phyloP scores from a whole-genome alignment of 2,329 filamentous ascomycete species.

The Claviceps sp. region DNA sequence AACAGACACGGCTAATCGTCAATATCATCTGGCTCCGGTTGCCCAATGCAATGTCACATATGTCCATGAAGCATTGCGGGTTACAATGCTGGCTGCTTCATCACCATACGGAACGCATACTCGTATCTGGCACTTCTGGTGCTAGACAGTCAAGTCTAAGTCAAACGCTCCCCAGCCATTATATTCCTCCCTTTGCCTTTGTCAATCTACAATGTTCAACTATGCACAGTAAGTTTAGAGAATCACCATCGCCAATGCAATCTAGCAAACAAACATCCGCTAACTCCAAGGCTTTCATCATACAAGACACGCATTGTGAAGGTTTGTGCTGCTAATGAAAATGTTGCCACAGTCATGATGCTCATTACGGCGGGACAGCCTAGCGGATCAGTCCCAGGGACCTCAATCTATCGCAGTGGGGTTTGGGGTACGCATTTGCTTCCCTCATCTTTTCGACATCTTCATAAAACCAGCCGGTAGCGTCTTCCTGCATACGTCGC shows the following conservation, averaged over 20 bases:
- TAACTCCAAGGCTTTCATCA: constrained; percentile 1
- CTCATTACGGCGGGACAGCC: background rate
- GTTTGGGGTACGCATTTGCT: constrained; percentile 42
- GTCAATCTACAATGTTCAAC: background rate
- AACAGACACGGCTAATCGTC: background rate
- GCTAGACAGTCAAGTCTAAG: background rate
- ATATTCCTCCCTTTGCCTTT: background rate
- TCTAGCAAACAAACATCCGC: constrained; percentile 1
- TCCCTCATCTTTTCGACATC: constrained; percentile 67
- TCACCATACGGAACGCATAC: background rate
- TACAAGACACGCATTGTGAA: background rate
- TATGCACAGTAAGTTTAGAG: background rate
- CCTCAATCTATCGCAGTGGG: constrained; percentile 38
- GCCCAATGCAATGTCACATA: background rate
- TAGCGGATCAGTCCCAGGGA: constrained; percentile 22
- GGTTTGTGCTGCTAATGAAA: background rate
- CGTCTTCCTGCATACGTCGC: constrained; percentile 58
- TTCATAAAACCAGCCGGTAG: constrained; percentile 76
- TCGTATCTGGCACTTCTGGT: background rate
- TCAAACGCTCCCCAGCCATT: background rate
- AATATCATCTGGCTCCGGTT: background rate
- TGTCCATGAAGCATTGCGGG: background rate
- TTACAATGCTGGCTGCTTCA: background rate
- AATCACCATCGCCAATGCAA: constrained; percentile 2
- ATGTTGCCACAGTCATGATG: background rate